Conservation (phyloP, 75 land plant species). For the Azolla pinnata region DNA sequence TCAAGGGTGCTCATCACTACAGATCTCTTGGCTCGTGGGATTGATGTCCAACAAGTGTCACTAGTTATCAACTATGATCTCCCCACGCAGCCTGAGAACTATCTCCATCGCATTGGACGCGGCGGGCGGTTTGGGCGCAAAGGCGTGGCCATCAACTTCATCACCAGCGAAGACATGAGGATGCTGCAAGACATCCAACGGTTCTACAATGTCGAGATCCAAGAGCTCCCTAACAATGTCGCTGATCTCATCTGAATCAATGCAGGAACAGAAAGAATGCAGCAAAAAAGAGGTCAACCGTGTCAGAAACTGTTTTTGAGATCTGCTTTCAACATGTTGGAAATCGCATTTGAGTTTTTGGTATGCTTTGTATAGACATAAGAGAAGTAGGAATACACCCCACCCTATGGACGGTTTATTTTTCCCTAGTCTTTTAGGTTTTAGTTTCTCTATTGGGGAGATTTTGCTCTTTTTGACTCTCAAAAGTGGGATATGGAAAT, state of each 20-base stretch:
- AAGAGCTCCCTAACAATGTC: conserved; percentile 52
- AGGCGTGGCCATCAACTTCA: conserved; percentile 63
- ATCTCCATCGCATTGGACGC: conserved; percentile 76
- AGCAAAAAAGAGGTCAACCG: too few species aligned
- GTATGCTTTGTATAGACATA: too few species aligned
- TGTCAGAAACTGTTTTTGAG: too few species aligned
- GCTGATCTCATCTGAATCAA: conserved; percentile 35
- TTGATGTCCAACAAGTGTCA: conserved; percentile 76
- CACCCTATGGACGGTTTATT: too few species aligned
- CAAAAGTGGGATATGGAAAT: too few species aligned
- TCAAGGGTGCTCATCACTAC: conserved; percentile 65
- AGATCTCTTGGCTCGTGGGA: conserved; percentile 63
- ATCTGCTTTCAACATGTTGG: too few species aligned
- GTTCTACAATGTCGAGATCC: conserved; percentile 52
- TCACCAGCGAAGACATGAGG: conserved; percentile 44
- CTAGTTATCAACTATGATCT: conserved; percentile 71
- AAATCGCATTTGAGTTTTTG: too few species aligned
- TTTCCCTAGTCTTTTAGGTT: too few species aligned
- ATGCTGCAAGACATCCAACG: conserved; percentile 64
- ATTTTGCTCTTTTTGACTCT: too few species aligned
- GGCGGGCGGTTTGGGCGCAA: conserved; percentile 68
- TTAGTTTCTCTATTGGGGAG: too few species aligned
- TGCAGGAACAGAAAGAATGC: too few species aligned
- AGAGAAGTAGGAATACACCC: too few species aligned
- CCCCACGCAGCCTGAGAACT: conserved; percentile 77